A percentile compares a stretch with the other conserved stretches of the same genome.
phyloP scores from a whole-genome alignment of 1,284 basidiomycete species.

The Apiotrichum akiyoshidainum region DNA sequence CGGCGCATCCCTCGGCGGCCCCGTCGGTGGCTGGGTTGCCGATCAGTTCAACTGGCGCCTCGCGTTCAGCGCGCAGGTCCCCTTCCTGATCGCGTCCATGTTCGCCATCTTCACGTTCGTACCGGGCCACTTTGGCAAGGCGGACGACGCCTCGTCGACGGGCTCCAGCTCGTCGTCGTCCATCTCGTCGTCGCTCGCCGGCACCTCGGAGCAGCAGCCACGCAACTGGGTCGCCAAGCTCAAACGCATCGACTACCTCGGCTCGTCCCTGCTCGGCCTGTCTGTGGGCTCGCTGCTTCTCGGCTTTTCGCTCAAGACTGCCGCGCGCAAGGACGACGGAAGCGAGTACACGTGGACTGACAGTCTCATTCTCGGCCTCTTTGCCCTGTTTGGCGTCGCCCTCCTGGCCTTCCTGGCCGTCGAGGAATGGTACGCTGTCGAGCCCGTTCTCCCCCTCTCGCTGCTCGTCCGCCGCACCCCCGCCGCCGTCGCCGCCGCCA shows the following conservation, averaged over 20 bases:
- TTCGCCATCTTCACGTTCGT: constrained; percentile 14
- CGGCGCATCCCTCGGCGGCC: constrained; percentile 70
- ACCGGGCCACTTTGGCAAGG: constrained; percentile 33
- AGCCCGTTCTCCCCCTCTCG: constrained; percentile 78
- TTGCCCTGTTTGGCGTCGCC: constrained; percentile 59
- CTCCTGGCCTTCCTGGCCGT: constrained; percentile 63
- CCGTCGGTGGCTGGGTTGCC: constrained; percentile 79
- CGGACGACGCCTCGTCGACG: constrained; percentile 56
- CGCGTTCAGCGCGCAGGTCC: constrained; percentile 62
- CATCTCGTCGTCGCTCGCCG: neutral
- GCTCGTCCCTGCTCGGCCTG: constrained; percentile 70
- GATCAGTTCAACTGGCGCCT: constrained; percentile 71
- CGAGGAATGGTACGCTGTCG: constrained; percentile 67
- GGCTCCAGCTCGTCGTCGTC: neutral
- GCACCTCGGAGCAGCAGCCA: neutral
- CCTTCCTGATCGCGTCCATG: constrained; percentile 22
- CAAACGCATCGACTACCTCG: constrained; percentile 73
- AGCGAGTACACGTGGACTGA: constrained; percentile 59
- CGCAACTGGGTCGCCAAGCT: constrained; percentile 59
- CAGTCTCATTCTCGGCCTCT: constrained; percentile 65
- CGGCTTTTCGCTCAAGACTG: constrained; percentile 73
- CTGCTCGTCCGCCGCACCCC: constrained; percentile 66
- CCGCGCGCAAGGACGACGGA: constrained; percentile 24
- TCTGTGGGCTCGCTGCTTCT: constrained; percentile 70
- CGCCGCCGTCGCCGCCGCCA: constrained; percentile 70